Conservation (phyloP, 2,329 filamentous ascomycete species). For the Penicillium sclerotigenum region DNA sequence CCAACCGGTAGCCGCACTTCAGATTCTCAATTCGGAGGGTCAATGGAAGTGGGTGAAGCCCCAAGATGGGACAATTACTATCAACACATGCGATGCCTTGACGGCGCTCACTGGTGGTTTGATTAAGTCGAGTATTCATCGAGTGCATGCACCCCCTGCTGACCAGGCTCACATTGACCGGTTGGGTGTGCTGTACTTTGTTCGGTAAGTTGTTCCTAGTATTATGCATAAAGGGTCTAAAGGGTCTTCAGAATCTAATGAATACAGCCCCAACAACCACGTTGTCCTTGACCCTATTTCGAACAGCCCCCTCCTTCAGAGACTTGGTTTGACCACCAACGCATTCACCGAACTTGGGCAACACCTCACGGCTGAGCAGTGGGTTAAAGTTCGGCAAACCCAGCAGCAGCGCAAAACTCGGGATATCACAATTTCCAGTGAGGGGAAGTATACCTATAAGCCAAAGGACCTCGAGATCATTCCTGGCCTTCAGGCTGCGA, state of each 20-base stretch:
- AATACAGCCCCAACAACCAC: slow-evolving; percentile 41
- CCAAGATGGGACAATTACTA: slow-evolving; percentile 51
- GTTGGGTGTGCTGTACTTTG: slow-evolving; percentile 47
- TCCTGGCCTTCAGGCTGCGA: slow-evolving; percentile 40
- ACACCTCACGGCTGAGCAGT: slow-evolving; percentile 42
- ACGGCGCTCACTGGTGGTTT: slow-evolving; percentile 51
- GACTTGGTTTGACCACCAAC: slow-evolving; percentile 38
- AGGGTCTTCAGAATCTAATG: not conserved
- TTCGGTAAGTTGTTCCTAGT: slow-evolving; percentile 31
- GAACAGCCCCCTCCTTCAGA: slow-evolving; percentile 39
- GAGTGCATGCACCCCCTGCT: slow-evolving; percentile 48
- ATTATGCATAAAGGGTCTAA: accelerated
- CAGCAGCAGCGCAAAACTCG: slow-evolving; percentile 43
- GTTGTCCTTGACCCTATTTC: slow-evolving; percentile 39
- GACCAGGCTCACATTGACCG: slow-evolving; percentile 49
- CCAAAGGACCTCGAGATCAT: slow-evolving; percentile 43
- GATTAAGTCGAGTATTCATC: slow-evolving; percentile 51
- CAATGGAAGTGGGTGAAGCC: slow-evolving; percentile 53
- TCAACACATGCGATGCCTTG: slow-evolving; percentile 52
- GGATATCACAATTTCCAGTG: slow-evolving; percentile 33
- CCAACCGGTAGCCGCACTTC: slow-evolving; percentile 57
- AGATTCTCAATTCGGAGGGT: slow-evolving; percentile 51
- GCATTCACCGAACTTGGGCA: slow-evolving; percentile 42
- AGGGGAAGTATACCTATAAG: slow-evolving; percentile 38
- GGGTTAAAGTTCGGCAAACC: slow-evolving; percentile 41